Evolutionary conservation across 495 filamentous ascomycete species (phyloP), one percentile per base, ranked within the genome.

Genomic region (Talaromyces adpressus): DNA sequence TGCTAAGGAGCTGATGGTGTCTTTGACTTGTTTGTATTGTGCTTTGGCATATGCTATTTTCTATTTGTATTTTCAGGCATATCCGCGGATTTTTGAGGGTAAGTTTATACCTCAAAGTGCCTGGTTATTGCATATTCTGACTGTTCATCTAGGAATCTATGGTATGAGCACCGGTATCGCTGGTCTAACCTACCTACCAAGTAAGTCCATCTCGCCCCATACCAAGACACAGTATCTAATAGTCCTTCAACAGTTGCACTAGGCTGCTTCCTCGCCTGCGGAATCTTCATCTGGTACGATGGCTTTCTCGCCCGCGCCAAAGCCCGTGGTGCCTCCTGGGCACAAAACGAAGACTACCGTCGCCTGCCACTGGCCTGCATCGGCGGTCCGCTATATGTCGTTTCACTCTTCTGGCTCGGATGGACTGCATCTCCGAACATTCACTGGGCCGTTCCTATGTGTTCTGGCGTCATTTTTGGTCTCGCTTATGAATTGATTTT

Each of bases 41-140:
- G 79, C 85, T 0, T 72, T 90, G 14, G 78, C 84, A 60, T 91
- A 91, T 70, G 84, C 83, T 6, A 88, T 92, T 34, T 92, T 91
- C 71, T 91, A 90, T 71, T 84, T 91, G 58, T 89, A 84, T 65
- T 90, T 91, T 59, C 82, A 89, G 62, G 82, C 84, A 11, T 90
- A 83, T 68, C 88, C 88, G 2, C 75, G 89, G 14, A 86, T 89
- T 49, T 90, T 87, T 69, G 72, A 83, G 71, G 81, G 79, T 68
- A 41, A 47, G 53, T 14, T n/a, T 59, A 16, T 5, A 16, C 2
- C 14, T 4, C 3, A 0, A 16, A 41, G 11, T 16, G 7, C n/a
- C 9, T 41, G 36, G 5, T 16, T 2, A 6, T 41, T 5, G 36
- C 36, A 4, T 3, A 41, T 41, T 16, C 14, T 41, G 36, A 41